A percentile compares a stretch with the other conserved stretches of the same genome.
Evolutionary conservation across 2,329 filamentous ascomycete genomes (phyloP).

Genomic region (Venturiaceae sp.): DNA sequence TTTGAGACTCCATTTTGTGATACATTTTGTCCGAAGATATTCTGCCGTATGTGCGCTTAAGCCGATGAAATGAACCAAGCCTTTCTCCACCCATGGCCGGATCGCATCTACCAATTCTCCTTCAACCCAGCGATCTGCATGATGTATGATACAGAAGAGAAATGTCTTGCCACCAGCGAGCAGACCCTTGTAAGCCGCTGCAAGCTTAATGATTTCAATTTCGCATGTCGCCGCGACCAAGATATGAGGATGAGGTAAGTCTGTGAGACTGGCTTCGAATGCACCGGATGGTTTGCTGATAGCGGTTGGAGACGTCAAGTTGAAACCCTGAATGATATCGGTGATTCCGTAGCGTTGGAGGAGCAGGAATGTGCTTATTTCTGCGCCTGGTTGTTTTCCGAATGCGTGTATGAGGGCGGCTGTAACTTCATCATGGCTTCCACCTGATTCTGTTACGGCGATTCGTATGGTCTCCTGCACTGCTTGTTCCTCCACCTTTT

Average conservation of each 20-base stretch:
- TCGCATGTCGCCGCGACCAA: constrained; percentile 19
- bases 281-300: constrained; percentile 7
- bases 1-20: neutral
- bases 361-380: constrained; percentile 16
- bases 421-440: constrained; percentile 21
- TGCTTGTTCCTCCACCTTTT: neutral
- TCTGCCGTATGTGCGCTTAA: constrained; percentile 16
- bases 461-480: neutral
- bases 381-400: constrained; percentile 14
- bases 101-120: constrained; percentile 11
- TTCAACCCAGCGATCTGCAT: constrained; percentile 15
- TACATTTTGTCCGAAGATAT: constrained; percentile 12
- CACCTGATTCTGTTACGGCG: constrained; percentile 15
- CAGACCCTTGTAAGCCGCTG: constrained; percentile 12
- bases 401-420: constrained; percentile 19
- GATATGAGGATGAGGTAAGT: constrained; percentile 13
- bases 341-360: constrained; percentile 16
- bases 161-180: constrained; percentile 16
- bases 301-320: constrained; percentile 10
- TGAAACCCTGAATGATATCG: constrained; percentile 17
- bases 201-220: constrained; percentile 12
- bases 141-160: constrained; percentile 17
- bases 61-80: constrained; percentile 16
- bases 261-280: neutral
- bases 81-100: constrained; percentile 14